These are phyloP conservation scores for Cyphellophora attinorum DNA, from an alignment of 2,329 filamentous ascomycete species.

Conservation along the genomic window DNA sequence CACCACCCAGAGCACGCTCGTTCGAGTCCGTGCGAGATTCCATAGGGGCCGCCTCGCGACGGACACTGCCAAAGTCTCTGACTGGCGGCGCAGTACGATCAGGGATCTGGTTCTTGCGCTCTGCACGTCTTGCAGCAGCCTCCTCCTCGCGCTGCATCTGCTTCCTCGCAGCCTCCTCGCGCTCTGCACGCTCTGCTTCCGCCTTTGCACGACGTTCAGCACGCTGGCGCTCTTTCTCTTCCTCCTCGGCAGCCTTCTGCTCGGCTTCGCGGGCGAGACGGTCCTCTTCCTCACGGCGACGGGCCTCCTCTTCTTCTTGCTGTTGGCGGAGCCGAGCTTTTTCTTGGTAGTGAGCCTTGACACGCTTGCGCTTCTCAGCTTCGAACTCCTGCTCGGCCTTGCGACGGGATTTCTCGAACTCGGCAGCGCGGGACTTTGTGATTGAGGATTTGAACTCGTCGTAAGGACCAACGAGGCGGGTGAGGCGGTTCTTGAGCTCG, in stretches of 20 bases:
- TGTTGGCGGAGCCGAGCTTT: slow-evolving; percentile 75
- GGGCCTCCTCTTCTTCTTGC: slow-evolving; percentile 72
- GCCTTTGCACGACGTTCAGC: slow-evolving; percentile 58
- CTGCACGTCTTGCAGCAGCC: slow-evolving; percentile 65
- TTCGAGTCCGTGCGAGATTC: slow-evolving; percentile 40
- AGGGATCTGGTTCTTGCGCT: slow-evolving; percentile 49
- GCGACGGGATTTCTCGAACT: slow-evolving; percentile 90
- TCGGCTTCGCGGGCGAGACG: slow-evolving; percentile 71
- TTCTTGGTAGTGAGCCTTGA: slow-evolving; percentile 79
- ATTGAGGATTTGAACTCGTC: slow-evolving; percentile 74
- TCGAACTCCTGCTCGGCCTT: slow-evolving; percentile 88
- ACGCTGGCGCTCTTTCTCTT: slow-evolving; percentile 65
- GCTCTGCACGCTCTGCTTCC: slow-evolving; percentile 52
- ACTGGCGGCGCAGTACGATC: slow-evolving; percentile 25
- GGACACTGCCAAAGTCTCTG: slow-evolving; percentile 14
- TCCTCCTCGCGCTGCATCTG: slow-evolving; percentile 83
- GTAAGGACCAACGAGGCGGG: slow-evolving; percentile 73
- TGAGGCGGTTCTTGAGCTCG: slow-evolving; percentile 85
- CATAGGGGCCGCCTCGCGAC: slow-evolving; percentile 25
- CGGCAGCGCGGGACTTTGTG: slow-evolving; percentile 77
- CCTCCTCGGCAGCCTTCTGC: slow-evolving; percentile 69
- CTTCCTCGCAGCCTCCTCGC: slow-evolving; percentile 51
- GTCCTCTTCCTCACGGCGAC: slow-evolving; percentile 76
- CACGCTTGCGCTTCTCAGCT: slow-evolving; percentile 76
- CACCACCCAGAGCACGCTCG: slow-evolving; percentile 41